Conservation (phyloP, 2,329 filamentous ascomycete species). For the Exophiala lecanii-corni region DNA sequence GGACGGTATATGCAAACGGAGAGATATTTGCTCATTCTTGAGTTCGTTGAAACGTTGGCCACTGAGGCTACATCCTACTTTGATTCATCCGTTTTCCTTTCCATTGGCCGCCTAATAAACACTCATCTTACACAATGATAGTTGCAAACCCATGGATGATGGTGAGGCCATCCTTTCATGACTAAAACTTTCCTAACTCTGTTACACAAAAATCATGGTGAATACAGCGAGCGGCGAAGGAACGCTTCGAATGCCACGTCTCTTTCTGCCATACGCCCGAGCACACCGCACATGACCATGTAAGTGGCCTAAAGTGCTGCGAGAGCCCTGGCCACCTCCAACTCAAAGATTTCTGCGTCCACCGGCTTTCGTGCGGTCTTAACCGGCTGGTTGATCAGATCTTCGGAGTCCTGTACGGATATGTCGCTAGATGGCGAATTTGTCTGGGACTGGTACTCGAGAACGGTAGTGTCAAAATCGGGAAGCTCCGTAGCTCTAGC, state of each 20-base stretch:
- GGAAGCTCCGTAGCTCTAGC: constrained; percentile 17
- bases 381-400: constrained; percentile 3
- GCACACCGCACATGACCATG: not conserved
- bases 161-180: too few relatives aligned
- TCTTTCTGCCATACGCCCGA: not conserved
- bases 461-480: constrained; percentile 20
- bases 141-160: too few relatives aligned
- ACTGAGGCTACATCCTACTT: too few relatives aligned
- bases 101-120: too few relatives aligned
- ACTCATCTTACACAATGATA: too few relatives aligned
- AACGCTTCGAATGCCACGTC: not conserved
- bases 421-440: constrained; percentile 15
- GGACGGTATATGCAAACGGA: too few relatives aligned
- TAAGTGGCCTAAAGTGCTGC: constrained; percentile 3
- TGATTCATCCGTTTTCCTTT: too few relatives aligned
- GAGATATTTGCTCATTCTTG: too few relatives aligned
- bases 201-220: not conserved
- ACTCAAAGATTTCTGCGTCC: constrained; percentile 7
- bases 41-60: too few relatives aligned
- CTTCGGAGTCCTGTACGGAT: constrained; percentile 5
- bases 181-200: too few relatives aligned
- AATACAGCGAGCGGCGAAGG: not conserved
- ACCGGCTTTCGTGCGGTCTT: constrained; percentile 7
- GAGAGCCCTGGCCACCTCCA: constrained; percentile 8
- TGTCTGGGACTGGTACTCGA: constrained; percentile 15